Evolutionary conservation across 257 asterid genomes (phyloP).

Genomic region (Oldenlandia corymbosa): DNA sequence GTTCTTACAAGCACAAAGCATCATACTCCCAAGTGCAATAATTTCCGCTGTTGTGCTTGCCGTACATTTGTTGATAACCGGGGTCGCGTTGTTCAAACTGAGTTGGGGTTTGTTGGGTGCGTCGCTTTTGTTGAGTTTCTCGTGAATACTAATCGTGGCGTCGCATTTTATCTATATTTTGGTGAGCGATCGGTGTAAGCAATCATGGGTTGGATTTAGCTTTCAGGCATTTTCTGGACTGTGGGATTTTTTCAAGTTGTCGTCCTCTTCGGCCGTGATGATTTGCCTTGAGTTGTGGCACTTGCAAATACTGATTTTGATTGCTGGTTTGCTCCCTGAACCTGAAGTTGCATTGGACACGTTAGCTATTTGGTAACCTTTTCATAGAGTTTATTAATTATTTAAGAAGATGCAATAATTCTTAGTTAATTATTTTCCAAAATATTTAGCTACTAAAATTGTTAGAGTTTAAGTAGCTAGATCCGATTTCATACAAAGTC

Average conservation of each 20-base stretch:
- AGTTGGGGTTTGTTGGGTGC: slow-evolving; percentile 23
- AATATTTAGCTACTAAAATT: not conserved
- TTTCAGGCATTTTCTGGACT: slow-evolving; percentile 21
- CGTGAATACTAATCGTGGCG: slow-evolving; percentile 17
- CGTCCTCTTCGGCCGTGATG: slow-evolving; percentile 23
- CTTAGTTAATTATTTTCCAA: too few species aligned
- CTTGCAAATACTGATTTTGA: slow-evolving; percentile 8
- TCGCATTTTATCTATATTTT: slow-evolving; percentile 17
- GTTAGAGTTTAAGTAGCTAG: too few species aligned
- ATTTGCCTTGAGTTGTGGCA: slow-evolving; percentile 26
- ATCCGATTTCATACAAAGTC: too few species aligned
- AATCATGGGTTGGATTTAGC: slow-evolving; percentile 23
- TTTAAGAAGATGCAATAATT: too few species aligned
- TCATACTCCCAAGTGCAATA: slow-evolving; percentile 18
- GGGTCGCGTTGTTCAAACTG: slow-evolving; percentile 13
- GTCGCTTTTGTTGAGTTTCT: slow-evolving; percentile 10
- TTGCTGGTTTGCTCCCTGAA: slow-evolving; percentile 23
- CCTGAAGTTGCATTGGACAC: slow-evolving; percentile 18
- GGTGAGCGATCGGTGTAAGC: slow-evolving; percentile 12
- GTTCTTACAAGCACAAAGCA: slow-evolving; percentile 25
- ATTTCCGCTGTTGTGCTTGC: slow-evolving; percentile 8
- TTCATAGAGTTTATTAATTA: too few species aligned
- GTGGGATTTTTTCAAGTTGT: slow-evolving; percentile 21
- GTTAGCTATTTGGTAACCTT: slow-evolving; percentile 20
- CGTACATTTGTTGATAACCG: slow-evolving; percentile 4